phyloP scores from a whole-genome alignment of 106 monocot genomes.

The Dioscorea dumetorum region DNA sequence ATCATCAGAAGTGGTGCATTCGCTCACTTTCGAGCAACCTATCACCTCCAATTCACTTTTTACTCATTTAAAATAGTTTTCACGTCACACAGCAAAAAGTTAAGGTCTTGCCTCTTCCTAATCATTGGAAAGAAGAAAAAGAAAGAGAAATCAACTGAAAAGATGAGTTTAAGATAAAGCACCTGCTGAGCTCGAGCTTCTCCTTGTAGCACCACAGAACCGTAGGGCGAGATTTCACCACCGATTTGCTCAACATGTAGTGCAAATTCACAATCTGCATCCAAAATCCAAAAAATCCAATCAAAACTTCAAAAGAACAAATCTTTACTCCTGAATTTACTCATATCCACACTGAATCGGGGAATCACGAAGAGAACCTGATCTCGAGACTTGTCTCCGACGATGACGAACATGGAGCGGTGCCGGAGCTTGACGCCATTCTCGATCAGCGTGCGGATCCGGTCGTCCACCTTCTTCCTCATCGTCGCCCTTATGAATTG shows the following conservation, averaged over 20 bases:
- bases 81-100: too few species aligned
- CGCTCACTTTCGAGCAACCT: too few species aligned
- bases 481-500: slow-evolving; percentile 8
- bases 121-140: neutral
- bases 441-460: slow-evolving; percentile 85
- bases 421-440: slow-evolving; percentile 82
- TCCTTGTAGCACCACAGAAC: slow-evolving; percentile 94
- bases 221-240: slow-evolving; percentile 48
- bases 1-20: too few species aligned
- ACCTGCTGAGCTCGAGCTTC: slow-evolving; percentile 95
- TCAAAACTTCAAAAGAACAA: neutral
- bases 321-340: neutral
- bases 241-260: slow-evolving; percentile 59
- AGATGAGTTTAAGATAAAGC: neutral
- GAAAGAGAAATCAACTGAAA: neutral
- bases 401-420: slow-evolving; percentile 70
- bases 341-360: neutral
- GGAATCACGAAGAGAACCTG: slow-evolving; percentile 8
- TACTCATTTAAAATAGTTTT: too few species aligned
- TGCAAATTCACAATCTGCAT: slow-evolving; percentile 81
- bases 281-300: neutral
- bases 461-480: slow-evolving; percentile 94
- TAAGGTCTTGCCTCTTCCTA: too few species aligned
- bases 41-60: too few species aligned
- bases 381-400: slow-evolving; percentile 37